A percentile compares a stretch with the other conserved stretches of the same genome.
Conservation (phyloP, 2,329 filamentous ascomycete species). For the Claviceps maximensis region DNA sequence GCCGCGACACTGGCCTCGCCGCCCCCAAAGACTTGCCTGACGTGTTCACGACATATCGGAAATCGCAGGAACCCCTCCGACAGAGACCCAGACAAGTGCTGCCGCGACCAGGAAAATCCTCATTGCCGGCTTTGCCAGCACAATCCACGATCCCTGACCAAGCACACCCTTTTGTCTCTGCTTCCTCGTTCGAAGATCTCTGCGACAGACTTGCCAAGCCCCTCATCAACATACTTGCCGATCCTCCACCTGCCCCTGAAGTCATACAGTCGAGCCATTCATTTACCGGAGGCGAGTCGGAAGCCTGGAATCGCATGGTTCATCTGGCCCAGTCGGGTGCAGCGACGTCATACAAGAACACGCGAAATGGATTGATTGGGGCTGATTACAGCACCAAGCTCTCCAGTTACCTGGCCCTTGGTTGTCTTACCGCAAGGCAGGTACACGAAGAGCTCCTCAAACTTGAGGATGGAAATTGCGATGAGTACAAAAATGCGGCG, state of each 20-base stretch:
- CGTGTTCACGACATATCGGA: constrained; percentile 63
- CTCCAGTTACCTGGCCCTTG: constrained; percentile 59
- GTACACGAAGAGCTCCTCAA: constrained; percentile 53
- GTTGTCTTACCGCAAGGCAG: constrained; percentile 59
- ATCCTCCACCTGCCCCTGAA: constrained; percentile 39
- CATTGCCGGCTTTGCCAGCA: constrained; percentile 45
- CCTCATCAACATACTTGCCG: constrained; percentile 34
- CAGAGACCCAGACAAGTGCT: constrained; percentile 46
- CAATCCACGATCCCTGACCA: constrained; percentile 41
- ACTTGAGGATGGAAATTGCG: constrained; percentile 51
- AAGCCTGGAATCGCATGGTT: constrained; percentile 43
- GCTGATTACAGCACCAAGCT: constrained; percentile 63
- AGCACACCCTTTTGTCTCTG: constrained; percentile 48
- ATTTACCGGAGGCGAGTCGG: constrained; percentile 53
- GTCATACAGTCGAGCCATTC: constrained; percentile 47
- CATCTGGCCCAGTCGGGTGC: constrained; percentile 48
- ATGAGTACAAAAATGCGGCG: constrained; percentile 23
- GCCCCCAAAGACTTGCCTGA: constrained; percentile 51
- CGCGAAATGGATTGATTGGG: constrained; percentile 58
- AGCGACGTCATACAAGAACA: constrained; percentile 53
- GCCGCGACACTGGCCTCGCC: constrained; percentile 50
- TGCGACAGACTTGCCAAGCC: constrained; percentile 44
- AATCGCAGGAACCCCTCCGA: constrained; percentile 57
- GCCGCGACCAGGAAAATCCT: constrained; percentile 33
- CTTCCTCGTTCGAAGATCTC: constrained; percentile 38